These are phyloP conservation scores for Triticum urartu DNA, from an alignment of 176 grass and related monocot species.

Conservation along the genomic window DNA sequence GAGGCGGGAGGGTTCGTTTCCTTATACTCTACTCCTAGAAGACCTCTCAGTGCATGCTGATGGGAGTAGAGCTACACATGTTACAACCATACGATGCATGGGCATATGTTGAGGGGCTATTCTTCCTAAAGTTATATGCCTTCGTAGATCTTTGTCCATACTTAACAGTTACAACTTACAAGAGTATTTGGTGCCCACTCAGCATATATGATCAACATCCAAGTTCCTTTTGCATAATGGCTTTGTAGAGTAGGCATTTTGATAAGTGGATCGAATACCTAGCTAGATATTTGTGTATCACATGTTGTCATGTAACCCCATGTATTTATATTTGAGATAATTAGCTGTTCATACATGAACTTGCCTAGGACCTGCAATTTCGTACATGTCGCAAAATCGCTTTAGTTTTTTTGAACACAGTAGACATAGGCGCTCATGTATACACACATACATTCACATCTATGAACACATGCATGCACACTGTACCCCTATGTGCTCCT, in stretches of 20 bases:
- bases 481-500: no score
- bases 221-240: slow-evolving; percentile 28
- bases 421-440: no score
- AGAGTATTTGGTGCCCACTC: slow-evolving; percentile 23
- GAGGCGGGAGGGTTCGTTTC: slow-evolving; percentile 26
- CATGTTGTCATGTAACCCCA: no score
- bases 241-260: slow-evolving; percentile 30
- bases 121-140: slow-evolving; percentile 9
- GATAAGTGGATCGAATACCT: slow-evolving; percentile 29
- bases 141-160: slow-evolving; percentile 38
- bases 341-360: no score
- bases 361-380: no score
- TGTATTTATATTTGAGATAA: no score
- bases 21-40: slow-evolving; percentile 8
- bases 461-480: no score
- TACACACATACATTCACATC: no score
- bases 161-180: slow-evolving; percentile 24
- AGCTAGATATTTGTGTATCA: slow-evolving; percentile 2
- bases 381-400: no score
- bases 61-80: slow-evolving; percentile 19
- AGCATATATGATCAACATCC: slow-evolving; percentile 33
- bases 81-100: not conserved
- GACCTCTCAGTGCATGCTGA: slow-evolving; percentile 15
- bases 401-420: no score
- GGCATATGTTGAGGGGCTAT: not conserved